phyloP scores from a whole-genome alignment of 495 filamentous ascomycete species.

The Astrothelium subdiscretum region DNA sequence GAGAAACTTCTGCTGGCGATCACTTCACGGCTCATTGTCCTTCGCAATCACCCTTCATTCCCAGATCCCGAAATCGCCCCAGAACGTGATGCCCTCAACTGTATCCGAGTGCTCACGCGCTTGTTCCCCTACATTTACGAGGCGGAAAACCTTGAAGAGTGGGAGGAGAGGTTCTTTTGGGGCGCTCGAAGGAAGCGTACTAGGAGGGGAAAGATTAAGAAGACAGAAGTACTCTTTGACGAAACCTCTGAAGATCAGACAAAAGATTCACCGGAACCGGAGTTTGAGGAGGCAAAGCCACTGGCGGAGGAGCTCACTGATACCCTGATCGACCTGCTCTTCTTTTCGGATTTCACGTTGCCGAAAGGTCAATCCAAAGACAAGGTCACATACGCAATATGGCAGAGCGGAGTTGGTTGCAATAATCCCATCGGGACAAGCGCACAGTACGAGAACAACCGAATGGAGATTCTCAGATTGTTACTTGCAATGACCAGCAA shows the following conservation, averaged over 20 bases:
- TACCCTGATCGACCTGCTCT: conserved; percentile 77
- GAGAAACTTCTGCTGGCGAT: conserved; percentile 80
- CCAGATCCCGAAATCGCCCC: conserved; percentile 79
- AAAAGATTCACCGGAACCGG: conserved; percentile 33
- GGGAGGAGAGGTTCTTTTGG: conserved; percentile 96
- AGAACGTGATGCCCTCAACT: conserved; percentile 83
- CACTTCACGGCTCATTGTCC: conserved; percentile 63
- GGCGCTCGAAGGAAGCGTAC: conserved; percentile 53
- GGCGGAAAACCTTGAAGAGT: conserved; percentile 68
- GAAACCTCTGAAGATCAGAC: conserved; percentile 43
- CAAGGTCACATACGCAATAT: conserved; percentile 89
- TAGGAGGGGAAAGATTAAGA: conserved; percentile 38
- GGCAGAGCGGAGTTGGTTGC: conserved; percentile 95
- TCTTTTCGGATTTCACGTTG: conserved; percentile 82
- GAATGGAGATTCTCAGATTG: conserved; percentile 78
- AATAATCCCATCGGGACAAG: conserved; percentile 78
- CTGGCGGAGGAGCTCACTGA: conserved; percentile 91
- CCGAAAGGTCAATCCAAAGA: conserved; percentile 38
- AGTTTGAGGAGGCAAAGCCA: conserved; percentile 74
- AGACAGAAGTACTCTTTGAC: conserved; percentile 76
- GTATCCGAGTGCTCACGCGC: conserved; percentile 82
- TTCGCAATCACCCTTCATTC: conserved; percentile 83
- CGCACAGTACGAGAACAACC: conserved; percentile 83
- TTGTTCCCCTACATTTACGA: conserved; percentile 90
- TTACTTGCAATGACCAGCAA: conserved; percentile 78